Evolutionary conservation across 306 rosid genomes (phyloP).

Genomic region (Cucumis sativus): DNA sequence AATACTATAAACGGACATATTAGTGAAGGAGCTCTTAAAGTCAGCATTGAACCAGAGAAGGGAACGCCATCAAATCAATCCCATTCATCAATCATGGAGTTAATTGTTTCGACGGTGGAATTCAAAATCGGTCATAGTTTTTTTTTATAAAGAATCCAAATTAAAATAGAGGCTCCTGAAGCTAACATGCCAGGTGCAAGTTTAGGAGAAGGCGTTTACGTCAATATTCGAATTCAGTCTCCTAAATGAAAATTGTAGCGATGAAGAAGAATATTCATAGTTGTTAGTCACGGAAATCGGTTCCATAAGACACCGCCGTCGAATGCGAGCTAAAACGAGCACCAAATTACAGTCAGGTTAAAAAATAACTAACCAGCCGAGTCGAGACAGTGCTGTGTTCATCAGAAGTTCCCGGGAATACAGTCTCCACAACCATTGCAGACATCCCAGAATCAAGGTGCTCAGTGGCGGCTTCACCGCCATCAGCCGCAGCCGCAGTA

Average conservation of each 20-base stretch:
- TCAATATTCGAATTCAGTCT: background rate
- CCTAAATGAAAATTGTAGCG: background rate
- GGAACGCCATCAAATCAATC: background rate
- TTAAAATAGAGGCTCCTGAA: background rate
- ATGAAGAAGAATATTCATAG: background rate
- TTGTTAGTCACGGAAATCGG: background rate
- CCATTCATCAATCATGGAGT: background rate
- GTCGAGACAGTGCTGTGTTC: slow-evolving; percentile 70
- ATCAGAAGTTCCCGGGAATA: slow-evolving; percentile 50
- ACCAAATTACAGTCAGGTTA: slow-evolving; percentile 8
- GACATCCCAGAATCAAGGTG: slow-evolving; percentile 46
- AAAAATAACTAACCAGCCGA: slow-evolving; percentile 47
- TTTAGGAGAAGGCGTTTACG: background rate
- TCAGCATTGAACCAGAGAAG: background rate
- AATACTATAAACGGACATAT: background rate
- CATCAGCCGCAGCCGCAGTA: slow-evolving; percentile 86
- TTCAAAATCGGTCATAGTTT: background rate
- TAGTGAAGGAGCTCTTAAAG: background rate
- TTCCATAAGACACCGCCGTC: background rate
- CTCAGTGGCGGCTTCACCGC: slow-evolving; percentile 73
- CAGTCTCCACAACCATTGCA: slow-evolving; percentile 88
- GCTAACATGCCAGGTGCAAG: background rate
- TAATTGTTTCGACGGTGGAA: background rate
- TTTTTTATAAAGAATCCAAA: background rate
- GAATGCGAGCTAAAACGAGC: background rate